Conservation (phyloP, 768 basidiomycete species). For the Solioccasus polychromus region DNA sequence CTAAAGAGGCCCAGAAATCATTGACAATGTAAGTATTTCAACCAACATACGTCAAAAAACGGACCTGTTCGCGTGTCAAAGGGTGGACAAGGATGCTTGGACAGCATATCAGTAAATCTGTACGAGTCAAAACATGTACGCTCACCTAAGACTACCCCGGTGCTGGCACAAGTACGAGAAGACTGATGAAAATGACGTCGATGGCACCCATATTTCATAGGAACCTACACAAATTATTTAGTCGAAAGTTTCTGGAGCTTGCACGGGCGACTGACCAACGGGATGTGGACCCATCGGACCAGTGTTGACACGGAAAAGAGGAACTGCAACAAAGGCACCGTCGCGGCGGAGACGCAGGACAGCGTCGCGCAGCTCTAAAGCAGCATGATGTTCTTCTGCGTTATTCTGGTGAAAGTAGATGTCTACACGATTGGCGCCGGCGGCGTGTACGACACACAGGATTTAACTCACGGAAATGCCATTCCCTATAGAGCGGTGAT, state of each 20-base stretch:
- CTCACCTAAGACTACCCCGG: conserved; percentile 64
- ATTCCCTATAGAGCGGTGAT: conserved; percentile 46
- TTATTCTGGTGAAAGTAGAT: conserved; percentile 79
- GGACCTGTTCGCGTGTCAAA: conserved; percentile 65
- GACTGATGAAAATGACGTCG: conserved; percentile 70
- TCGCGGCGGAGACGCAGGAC: conserved; percentile 68
- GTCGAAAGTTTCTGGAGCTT: background rate
- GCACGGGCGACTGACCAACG: conserved; percentile 64
- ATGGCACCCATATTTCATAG: conserved; percentile 79
- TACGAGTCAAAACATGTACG: background rate
- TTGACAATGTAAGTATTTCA: background rate
- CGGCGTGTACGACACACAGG: background rate
- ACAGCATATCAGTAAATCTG: background rate
- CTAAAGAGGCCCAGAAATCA: conserved; percentile 28
- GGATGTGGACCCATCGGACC: conserved; percentile 75
- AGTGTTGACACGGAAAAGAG: conserved; percentile 67
- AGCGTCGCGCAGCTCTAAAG: conserved; percentile 66
- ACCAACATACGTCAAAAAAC: conserved; percentile 17
- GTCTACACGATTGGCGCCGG: conserved; percentile 48
- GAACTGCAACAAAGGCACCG: conserved; percentile 79
- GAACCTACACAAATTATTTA: conserved; percentile 49
- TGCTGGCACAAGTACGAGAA: conserved; percentile 74
- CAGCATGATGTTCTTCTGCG: conserved; percentile 56
- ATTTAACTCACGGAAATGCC: conserved; percentile 71
- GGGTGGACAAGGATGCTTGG: conserved; percentile 74